Percentiles rank a stretch among this genome's conserved stretches.
Evolutionary conservation across 352 stramenopile genomes (phyloP).

Genomic region (Globisporangium rhizosaccharum): DNA sequence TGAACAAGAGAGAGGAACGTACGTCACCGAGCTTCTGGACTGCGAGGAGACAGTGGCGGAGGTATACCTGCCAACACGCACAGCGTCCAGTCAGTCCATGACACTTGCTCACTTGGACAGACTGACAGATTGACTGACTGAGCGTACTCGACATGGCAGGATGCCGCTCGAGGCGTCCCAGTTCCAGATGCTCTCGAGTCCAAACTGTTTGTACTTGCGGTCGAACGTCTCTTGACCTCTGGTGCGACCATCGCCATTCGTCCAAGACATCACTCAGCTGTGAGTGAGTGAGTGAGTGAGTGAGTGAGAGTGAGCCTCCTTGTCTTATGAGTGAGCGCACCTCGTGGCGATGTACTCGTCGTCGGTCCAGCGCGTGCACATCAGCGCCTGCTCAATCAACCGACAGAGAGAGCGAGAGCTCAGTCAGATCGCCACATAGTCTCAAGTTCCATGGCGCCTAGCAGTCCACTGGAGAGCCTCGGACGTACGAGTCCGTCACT

Average conservation of each 20-base stretch:
- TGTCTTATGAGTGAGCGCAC: conserved; percentile 14
- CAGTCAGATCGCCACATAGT: background rate
- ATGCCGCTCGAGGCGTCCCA: conserved; percentile 80
- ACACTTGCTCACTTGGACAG: too few relatives aligned
- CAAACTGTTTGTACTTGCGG: conserved; percentile 77
- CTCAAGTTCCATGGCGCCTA: too few relatives aligned
- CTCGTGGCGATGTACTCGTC: conserved; percentile 70
- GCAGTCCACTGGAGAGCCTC: background rate
- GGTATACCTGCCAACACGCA: conserved; percentile 54
- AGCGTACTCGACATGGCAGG: conserved; percentile 71
- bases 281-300: too few relatives aligned
- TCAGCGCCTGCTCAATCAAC: conserved; percentile 39
- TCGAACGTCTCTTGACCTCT: conserved; percentile 84
- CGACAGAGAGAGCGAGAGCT: too few relatives aligned
- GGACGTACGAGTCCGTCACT: conserved; percentile 21
- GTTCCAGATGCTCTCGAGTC: conserved; percentile 90
- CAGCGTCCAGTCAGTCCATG: background rate
- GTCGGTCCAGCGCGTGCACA: conserved; percentile 87
- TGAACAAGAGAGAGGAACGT: background rate
- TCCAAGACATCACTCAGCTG: background rate
- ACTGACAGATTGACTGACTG: background rate
- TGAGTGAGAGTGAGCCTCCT: background rate
- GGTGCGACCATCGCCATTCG: background rate
- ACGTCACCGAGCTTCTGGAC: conserved; percentile 74
- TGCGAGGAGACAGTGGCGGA: conserved; percentile 91